A percentile compares a stretch with the other conserved stretches of the same genome.
phyloP scores from a whole-genome alignment of 495 filamentous ascomycete species.

The Penicillium coffeae region DNA sequence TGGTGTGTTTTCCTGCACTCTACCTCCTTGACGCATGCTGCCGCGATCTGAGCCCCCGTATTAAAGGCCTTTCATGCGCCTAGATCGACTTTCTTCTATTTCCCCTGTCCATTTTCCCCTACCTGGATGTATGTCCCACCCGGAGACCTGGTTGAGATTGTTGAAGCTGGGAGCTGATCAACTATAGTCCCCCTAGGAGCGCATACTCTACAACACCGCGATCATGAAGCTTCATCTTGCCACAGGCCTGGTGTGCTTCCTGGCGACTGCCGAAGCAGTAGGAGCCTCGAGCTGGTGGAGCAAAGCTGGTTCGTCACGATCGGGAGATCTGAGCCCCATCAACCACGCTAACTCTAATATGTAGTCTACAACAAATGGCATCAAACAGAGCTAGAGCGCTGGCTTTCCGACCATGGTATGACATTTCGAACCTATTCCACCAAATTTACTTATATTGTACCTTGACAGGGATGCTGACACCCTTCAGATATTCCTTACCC shows the following conservation, averaged over 20 bases:
- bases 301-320: constrained; percentile 65
- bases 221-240: constrained; percentile 72
- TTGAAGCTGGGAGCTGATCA: not conserved
- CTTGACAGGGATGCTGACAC: constrained; percentile 14
- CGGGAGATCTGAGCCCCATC: not conserved
- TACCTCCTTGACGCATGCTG: not conserved
- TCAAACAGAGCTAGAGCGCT: constrained; percentile 93
- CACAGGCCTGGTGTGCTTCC: constrained; percentile 62
- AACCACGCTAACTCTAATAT: constrained; percentile 9
- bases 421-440: too few relatives aligned
- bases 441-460: too few relatives aligned
- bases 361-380: constrained; percentile 98
- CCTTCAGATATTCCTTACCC: constrained; percentile 76
- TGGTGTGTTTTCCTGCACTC: constrained; percentile 14
- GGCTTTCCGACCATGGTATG: constrained; percentile 85
- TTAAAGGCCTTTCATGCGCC: constrained; percentile 9
- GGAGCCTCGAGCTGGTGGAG: constrained; percentile 75
- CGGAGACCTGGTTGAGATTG: not conserved
- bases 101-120: not conserved
- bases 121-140: not conserved
- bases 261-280: constrained; percentile 62
- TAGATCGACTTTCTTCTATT: constrained; percentile 1
- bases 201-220: constrained; percentile 3
- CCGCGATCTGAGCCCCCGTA: constrained; percentile 8
- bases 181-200: not conserved